phyloP scores from a whole-genome alignment of 208 protist species.

The Wallacemonas sp. region DNA sequence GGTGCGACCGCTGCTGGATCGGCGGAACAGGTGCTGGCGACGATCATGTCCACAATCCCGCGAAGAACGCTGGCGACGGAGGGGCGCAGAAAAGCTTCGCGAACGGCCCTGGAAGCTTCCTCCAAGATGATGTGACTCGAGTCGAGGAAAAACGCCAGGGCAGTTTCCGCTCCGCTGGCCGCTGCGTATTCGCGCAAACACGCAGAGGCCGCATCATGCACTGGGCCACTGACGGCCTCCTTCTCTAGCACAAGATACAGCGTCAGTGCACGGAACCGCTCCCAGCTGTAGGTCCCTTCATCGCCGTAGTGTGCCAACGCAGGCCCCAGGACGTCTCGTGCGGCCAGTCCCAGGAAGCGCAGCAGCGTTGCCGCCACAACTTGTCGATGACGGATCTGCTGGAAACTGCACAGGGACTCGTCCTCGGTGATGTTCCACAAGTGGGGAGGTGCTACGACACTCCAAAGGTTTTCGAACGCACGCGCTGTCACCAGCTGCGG shows the following conservation, averaged over 20 bases:
- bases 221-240: constrained; percentile 45
- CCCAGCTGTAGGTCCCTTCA: constrained; percentile 19
- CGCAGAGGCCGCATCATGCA: constrained; percentile 56
- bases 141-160: constrained; percentile 54
- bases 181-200: constrained; percentile 42
- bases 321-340: constrained; percentile 17
- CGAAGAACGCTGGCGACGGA: constrained; percentile 67
- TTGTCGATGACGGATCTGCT: constrained; percentile 78
- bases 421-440: constrained; percentile 82
- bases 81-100: constrained; percentile 49
- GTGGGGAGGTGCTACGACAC: constrained; percentile 66
- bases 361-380: constrained; percentile 72
- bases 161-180: constrained; percentile 29
- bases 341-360: constrained; percentile 56
- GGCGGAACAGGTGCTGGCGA: not conserved
- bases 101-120: constrained; percentile 72
- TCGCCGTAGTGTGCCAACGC: not conserved
- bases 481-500: constrained; percentile 53
- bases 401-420: constrained; percentile 65
- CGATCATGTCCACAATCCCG: constrained; percentile 43
- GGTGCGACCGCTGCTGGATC: not conserved
- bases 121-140: constrained; percentile 60
- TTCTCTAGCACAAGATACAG: constrained; percentile 90
- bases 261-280: constrained; percentile 55
- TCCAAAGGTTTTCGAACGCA: constrained; percentile 82